These are phyloP conservation scores for Grosmannia penicillata DNA, from an alignment of 2,329 filamentous ascomycete genomes.

Conservation along the genomic window DNA sequence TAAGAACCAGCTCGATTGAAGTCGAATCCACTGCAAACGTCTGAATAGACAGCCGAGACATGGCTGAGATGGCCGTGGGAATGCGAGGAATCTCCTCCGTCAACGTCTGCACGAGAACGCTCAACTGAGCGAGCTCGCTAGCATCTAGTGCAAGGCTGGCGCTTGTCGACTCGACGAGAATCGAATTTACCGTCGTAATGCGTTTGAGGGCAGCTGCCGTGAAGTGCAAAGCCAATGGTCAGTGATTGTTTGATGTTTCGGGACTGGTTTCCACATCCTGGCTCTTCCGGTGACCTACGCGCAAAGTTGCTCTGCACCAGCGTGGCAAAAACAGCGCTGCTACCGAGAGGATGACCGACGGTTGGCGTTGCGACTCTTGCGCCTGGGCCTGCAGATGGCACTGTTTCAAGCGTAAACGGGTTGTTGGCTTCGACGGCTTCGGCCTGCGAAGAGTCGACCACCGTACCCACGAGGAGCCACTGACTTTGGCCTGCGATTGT, in stretches of 20 bases:
- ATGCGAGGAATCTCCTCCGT: conserved; percentile 22
- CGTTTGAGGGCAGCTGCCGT: conserved; percentile 7
- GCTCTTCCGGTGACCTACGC: conserved; percentile 9
- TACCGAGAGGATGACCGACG: conserved; percentile 57
- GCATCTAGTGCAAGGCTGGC: conserved; percentile 46
- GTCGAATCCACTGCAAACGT: conserved; percentile 19
- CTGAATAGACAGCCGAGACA: conserved; percentile 20
- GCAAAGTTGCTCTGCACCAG: conserved; percentile 8
- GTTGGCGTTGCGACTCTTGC: too few relatives aligned
- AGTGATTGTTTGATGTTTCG: too few relatives aligned
- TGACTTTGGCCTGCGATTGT: conserved; percentile 47
- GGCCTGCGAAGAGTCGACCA: conserved; percentile 46
- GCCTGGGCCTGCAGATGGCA: conserved; percentile 35
- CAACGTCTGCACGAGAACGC: conserved; percentile 46
- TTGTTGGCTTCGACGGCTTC: conserved; percentile 56
- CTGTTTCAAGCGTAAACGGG: conserved; percentile 84
- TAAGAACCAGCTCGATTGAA: conserved; percentile 48
- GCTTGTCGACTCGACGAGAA: conserved; percentile 14
- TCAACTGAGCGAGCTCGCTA: conserved; percentile 45
- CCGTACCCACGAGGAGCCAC: conserved; percentile 85
- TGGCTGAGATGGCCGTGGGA: conserved; percentile 15
- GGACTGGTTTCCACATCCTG: too few relatives aligned
- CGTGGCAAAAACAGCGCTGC: conserved; percentile 11
- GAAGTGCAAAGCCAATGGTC: not conserved
- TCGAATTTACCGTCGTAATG: conserved; percentile 7